Conservation (phyloP, 768 basidiomycete species). For the Candolleomyces eurysporus region DNA sequence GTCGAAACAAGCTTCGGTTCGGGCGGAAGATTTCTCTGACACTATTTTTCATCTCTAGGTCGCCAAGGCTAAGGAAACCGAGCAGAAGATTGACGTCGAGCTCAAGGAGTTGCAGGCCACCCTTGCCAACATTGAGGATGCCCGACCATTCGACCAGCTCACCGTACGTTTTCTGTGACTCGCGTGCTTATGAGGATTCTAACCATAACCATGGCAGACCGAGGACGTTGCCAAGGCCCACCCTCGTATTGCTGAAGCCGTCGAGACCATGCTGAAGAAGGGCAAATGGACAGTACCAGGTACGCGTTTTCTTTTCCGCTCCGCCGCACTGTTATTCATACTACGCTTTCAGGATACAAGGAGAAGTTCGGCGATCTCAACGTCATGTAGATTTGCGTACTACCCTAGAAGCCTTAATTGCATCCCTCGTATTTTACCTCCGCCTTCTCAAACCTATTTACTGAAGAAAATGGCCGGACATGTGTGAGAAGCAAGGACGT, state of each 20-base stretch:
- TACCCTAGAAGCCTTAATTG: conserved; percentile 19
- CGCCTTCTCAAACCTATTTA: neutral
- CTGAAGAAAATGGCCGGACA: too few species aligned
- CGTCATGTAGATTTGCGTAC: conserved; percentile 60
- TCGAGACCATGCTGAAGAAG: conserved; percentile 95
- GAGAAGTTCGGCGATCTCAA: conserved; percentile 97
- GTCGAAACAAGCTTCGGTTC: conserved; percentile 2
- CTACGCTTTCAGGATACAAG: conserved; percentile 63
- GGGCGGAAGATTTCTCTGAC: neutral
- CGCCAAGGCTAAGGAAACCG: conserved; percentile 85
- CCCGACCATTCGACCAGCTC: conserved; percentile 95
- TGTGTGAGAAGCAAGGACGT: too few species aligned
- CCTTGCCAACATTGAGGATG: conserved; percentile 94
- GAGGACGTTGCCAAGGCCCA: conserved; percentile 91
- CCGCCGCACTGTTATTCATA: neutral
- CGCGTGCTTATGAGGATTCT: neutral
- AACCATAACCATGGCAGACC: conserved; percentile 43
- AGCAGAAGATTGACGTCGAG: conserved; percentile 86
- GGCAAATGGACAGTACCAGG: conserved; percentile 99
- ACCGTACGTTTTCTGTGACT: conserved; percentile 61
- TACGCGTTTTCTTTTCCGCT: conserved; percentile 25
- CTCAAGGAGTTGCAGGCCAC: conserved; percentile 89
- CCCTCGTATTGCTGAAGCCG: conserved; percentile 86
- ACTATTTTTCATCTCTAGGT: conserved; percentile 47
- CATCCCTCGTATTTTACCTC: conserved; percentile 7